Conservation (phyloP, 1,284 basidiomycete species). For the Stygiomarasmius scandens region DNA sequence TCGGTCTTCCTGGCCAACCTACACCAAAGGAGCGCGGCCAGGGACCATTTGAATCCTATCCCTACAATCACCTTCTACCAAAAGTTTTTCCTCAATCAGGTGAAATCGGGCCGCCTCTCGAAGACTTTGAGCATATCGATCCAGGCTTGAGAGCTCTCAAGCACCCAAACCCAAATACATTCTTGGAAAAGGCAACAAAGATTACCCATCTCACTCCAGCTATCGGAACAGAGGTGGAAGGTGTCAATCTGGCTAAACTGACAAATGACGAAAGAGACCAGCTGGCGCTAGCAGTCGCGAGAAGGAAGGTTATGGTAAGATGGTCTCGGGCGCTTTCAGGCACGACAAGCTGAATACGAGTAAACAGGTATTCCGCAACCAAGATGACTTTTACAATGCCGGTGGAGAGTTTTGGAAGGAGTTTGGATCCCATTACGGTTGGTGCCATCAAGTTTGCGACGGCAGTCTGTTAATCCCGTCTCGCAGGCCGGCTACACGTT, state of each 20-base stretch:
- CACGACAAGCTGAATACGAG: neutral
- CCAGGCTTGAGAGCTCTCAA: conserved; percentile 41
- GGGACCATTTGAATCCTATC: conserved; percentile 12
- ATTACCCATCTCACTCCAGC: conserved; percentile 39
- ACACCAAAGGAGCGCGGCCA: conserved; percentile 12
- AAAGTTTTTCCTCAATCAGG: conserved; percentile 11
- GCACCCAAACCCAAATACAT: conserved; percentile 35
- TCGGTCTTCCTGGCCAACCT: conserved; percentile 11
- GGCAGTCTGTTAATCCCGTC: neutral
- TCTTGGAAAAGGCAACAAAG: conserved; percentile 33
- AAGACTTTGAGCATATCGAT: conserved; percentile 42
- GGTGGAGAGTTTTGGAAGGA: conserved; percentile 19
- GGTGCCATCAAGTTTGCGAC: neutral
- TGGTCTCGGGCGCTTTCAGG: neutral
- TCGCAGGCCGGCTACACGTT: conserved; percentile 16
- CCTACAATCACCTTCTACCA: conserved; percentile 10
- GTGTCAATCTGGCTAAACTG: conserved; percentile 45
- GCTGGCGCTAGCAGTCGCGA: conserved; percentile 40
- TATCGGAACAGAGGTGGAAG: conserved; percentile 50
- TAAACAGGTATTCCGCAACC: conserved; percentile 16
- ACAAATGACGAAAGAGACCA: conserved; percentile 41
- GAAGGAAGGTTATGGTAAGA: conserved; percentile 17
- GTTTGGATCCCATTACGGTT: conserved; percentile 19
- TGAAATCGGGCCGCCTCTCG: conserved; percentile 8
- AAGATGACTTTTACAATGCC: conserved; percentile 18